These are phyloP conservation scores for Chrysoporthe deuterocubensis DNA, from an alignment of 2,329 filamentous ascomycete genomes.

Conservation along the genomic window DNA sequence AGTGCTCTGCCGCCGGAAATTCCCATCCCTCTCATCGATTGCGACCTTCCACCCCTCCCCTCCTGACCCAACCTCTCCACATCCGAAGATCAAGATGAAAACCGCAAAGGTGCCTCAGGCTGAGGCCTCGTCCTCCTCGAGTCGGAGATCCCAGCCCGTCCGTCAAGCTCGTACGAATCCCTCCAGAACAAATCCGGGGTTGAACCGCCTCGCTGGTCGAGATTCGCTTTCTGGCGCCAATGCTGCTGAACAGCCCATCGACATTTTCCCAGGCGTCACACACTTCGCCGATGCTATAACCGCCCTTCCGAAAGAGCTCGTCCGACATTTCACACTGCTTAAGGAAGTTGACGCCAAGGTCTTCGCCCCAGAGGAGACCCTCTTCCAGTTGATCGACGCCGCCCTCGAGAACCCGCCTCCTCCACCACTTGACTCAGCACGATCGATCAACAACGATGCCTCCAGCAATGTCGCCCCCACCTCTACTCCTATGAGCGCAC, in stretches of 20 bases:
- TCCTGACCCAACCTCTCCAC: constrained; percentile 23
- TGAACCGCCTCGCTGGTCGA: constrained; percentile 49
- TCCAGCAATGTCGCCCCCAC: constrained; percentile 46
- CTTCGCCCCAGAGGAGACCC: constrained; percentile 81
- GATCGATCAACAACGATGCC: constrained; percentile 50
- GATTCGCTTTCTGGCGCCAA: constrained; percentile 51
- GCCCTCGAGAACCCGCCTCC: constrained; percentile 54
- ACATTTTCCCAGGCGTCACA: constrained; percentile 68
- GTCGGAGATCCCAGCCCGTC: constrained; percentile 65
- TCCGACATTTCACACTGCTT: constrained; percentile 91
- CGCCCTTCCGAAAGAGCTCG: constrained; percentile 90
- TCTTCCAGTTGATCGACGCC: constrained; percentile 74
- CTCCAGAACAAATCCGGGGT: constrained; percentile 55
- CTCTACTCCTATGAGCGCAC: constrained; percentile 54
- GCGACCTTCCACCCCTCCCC: constrained; percentile 8
- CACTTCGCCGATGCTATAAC: constrained; percentile 91
- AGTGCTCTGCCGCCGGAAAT: constrained; percentile 18
- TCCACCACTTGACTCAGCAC: constrained; percentile 42
- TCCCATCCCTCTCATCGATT: constrained; percentile 11
- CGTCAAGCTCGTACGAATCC: constrained; percentile 70
- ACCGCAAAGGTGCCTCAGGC: constrained; percentile 52
- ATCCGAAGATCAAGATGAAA: constrained; percentile 51
- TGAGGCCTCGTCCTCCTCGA: constrained; percentile 49
- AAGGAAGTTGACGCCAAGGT: constrained; percentile 99
- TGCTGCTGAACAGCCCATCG: constrained; percentile 62